Evolutionary conservation across 768 basidiomycete species (phyloP).

Genomic region (Tricholoma bakamatsutake): DNA sequence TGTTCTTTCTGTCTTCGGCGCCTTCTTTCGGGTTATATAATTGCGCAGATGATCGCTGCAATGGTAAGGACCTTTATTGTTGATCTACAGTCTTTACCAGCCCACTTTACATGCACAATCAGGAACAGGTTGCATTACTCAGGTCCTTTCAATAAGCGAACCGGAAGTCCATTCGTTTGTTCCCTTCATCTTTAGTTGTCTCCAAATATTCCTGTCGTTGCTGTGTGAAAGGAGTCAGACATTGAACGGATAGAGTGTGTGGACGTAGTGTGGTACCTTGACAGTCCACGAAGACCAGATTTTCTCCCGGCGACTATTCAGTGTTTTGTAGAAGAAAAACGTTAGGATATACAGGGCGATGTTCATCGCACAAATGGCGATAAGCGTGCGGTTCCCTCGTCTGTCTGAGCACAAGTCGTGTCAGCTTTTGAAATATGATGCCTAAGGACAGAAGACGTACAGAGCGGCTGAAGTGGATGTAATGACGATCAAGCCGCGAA

Average conservation of each 20-base stretch:
- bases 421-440: neutral
- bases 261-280: constrained; percentile 27
- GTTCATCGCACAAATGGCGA: constrained; percentile 50
- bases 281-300: constrained; percentile 47
- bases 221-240: constrained; percentile 20
- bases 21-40: neutral
- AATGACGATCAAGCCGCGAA: neutral
- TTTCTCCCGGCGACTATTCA: constrained; percentile 43
- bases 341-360: constrained; percentile 41
- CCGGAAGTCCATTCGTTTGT: constrained; percentile 54
- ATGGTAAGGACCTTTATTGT: neutral
- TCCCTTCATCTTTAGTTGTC: constrained; percentile 58
- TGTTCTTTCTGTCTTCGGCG: neutral
- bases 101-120: no score
- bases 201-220: constrained; percentile 52
- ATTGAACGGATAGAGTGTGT: neutral
- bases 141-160: constrained; percentile 29
- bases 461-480: constrained; percentile 21
- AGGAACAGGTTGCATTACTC: neutral
- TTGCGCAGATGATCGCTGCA: neutral
- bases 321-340: constrained; percentile 48
- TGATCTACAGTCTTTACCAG: neutral
- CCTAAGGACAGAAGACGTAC: constrained; percentile 17
- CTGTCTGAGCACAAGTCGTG: constrained; percentile 31
- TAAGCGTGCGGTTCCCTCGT: constrained; percentile 22